Evolutionary conservation across 768 basidiomycete species (phyloP).

Genomic region (Auricularia sp.): DNA sequence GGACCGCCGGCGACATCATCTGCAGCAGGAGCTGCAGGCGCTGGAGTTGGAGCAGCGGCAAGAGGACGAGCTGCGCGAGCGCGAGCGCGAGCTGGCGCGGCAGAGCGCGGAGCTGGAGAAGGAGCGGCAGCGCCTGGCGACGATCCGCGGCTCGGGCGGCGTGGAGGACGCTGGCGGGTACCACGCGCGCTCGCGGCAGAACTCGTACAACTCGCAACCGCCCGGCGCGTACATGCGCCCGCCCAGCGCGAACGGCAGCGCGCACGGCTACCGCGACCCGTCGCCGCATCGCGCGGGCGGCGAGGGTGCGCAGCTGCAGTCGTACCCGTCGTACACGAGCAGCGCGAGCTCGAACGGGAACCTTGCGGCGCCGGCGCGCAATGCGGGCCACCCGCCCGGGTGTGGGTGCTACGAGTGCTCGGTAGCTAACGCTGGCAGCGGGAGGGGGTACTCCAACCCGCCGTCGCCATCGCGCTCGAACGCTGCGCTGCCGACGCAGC

Average conservation of each 20-base stretch:
- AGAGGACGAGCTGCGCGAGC: constrained; percentile 41
- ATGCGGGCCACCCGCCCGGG: constrained; percentile 44
- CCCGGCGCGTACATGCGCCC: not conserved
- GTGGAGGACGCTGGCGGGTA: constrained; percentile 10
- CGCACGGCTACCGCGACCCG: not conserved
- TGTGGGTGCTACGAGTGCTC: constrained; percentile 64
- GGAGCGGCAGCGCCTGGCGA: constrained; percentile 37
- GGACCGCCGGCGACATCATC: constrained; percentile 29
- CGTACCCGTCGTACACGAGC: not conserved
- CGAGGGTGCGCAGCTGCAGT: not conserved
- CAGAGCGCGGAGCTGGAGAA: constrained; percentile 47
- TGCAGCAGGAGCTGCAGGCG: constrained; percentile 39
- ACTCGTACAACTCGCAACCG: not conserved
- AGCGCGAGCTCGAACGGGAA: not conserved
- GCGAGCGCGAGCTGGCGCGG: constrained; percentile 46
- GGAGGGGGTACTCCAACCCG: constrained; percentile 36
- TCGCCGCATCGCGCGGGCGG: not conserved
- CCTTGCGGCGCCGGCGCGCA: constrained; percentile 10
- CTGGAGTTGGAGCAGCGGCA: constrained; percentile 43
- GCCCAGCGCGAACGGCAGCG: not conserved
- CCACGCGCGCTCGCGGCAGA: not conserved
- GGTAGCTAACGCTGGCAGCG: constrained; percentile 14
- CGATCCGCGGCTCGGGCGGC: constrained; percentile 22
- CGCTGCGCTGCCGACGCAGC: not conserved
- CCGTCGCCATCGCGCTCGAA: constrained; percentile 19